Conservation (phyloP, 805 yeast species). For the Ogataea glucozyma region DNA sequence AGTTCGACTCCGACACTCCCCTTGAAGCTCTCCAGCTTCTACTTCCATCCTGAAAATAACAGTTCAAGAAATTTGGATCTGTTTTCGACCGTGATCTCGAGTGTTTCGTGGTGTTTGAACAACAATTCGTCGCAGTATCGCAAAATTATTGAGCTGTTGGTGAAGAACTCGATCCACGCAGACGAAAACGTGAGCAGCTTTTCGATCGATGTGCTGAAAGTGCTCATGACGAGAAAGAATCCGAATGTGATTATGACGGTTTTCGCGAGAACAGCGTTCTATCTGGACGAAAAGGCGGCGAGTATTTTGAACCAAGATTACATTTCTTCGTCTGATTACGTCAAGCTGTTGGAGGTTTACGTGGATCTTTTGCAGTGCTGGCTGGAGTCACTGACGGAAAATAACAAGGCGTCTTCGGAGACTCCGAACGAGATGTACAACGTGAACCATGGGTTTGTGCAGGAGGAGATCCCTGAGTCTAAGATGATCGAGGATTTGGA, state of each 20-base stretch:
- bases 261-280: constrained; percentile 79
- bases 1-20: constrained; percentile 30
- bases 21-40: constrained; percentile 42
- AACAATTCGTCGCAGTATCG: constrained; percentile 53
- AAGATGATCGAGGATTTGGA: constrained; percentile 64
- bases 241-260: constrained; percentile 70
- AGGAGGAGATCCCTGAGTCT: constrained; percentile 43
- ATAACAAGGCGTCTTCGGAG: constrained; percentile 29
- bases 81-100: constrained; percentile 67
- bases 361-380: constrained; percentile 81
- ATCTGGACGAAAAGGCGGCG: constrained; percentile 68
- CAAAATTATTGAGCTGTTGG: constrained; percentile 69
- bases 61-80: constrained; percentile 49
- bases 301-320: constrained; percentile 56
- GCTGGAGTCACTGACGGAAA: constrained; percentile 62
- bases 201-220: constrained; percentile 61
- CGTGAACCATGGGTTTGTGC: constrained; percentile 36
- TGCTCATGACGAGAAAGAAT: constrained; percentile 65
- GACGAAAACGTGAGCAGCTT: constrained; percentile 63
- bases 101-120: constrained; percentile 70
- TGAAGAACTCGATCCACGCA: constrained; percentile 73
- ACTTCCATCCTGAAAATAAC: constrained; percentile 37
- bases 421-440: constrained; percentile 37
- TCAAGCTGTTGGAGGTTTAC: constrained; percentile 62
- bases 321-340: constrained; percentile 61